phyloP scores from a whole-genome alignment of 2,329 filamentous ascomycete species.

The Beauveria bassiana region DNA sequence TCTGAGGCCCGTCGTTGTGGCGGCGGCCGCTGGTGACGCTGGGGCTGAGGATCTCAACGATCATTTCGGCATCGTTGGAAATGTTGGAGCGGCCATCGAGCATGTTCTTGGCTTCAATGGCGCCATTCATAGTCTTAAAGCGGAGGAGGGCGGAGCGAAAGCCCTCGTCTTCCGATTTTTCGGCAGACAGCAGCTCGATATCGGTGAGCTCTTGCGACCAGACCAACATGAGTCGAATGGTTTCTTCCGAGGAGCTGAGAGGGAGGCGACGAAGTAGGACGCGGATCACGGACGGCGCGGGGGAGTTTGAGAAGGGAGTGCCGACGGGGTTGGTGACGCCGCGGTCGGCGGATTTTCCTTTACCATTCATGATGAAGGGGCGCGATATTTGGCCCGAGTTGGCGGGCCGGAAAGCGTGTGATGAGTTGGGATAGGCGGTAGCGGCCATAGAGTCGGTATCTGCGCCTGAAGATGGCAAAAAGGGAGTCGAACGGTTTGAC shows the following conservation, averaged over 20 bases:
- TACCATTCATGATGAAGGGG: conserved; percentile 23
- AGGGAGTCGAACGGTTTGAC: conserved; percentile 26
- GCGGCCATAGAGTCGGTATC: conserved; percentile 33
- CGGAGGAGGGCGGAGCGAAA: conserved; percentile 45
- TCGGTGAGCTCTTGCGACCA: conserved; percentile 49
- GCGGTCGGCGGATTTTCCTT: conserved; percentile 31
- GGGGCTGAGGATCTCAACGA: conserved; percentile 49
- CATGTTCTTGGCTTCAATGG: conserved; percentile 48
- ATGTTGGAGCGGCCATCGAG: conserved; percentile 48
- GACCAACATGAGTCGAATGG: conserved; percentile 48
- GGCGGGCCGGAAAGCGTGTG: conserved; percentile 30
- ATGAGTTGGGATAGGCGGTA: conserved; percentile 30
- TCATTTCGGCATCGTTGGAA: conserved; percentile 42
- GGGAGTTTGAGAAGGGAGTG: conserved; percentile 29
- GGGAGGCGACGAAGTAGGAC: conserved; percentile 49
- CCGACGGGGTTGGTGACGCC: conserved; percentile 34
- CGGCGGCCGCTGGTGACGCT: conserved; percentile 26
- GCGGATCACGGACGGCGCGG: conserved; percentile 28
- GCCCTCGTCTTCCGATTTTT: conserved; percentile 41
- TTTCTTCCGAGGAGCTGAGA: conserved; percentile 44
- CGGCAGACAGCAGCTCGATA: conserved; percentile 42
- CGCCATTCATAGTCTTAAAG: conserved; percentile 46
- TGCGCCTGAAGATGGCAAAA: conserved; percentile 21
- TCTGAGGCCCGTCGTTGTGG: conserved; percentile 15
- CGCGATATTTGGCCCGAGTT: conserved; percentile 26